Conservation (phyloP, 495 filamentous ascomycete species). For the Acidomyces sp. region DNA sequence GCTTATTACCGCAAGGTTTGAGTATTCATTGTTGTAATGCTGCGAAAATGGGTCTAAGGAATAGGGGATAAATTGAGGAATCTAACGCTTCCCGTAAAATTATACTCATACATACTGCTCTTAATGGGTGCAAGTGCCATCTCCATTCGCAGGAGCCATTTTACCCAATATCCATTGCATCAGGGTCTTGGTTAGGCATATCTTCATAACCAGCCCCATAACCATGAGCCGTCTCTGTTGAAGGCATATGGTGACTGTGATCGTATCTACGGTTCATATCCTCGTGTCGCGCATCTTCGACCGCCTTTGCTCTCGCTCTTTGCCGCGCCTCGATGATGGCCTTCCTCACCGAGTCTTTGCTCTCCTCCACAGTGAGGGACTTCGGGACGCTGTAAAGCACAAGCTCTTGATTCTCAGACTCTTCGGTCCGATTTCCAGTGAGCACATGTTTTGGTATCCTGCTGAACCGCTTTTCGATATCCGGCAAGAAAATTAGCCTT, state of each 20-base stretch:
- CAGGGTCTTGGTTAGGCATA: constrained; percentile 34
- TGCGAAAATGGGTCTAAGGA: no score
- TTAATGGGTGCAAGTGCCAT: no score
- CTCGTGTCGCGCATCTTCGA: constrained; percentile 21
- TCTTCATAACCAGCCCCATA: constrained; percentile 14
- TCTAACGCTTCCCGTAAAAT: no score
- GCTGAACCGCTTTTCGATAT: constrained; percentile 66
- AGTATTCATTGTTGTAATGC: no score
- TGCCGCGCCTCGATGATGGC: constrained; percentile 74
- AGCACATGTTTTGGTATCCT: constrained; percentile 58
- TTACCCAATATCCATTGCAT: constrained; percentile 64
- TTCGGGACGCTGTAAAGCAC: constrained; percentile 70
- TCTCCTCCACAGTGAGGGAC: constrained; percentile 60
- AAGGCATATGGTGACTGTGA: background rate
- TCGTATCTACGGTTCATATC: constrained; percentile 17
- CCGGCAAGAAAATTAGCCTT: constrained; percentile 61
- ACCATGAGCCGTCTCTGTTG: constrained; percentile 15
- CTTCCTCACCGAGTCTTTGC: constrained; percentile 69
- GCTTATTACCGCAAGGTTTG: no score
- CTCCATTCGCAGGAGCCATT: background rate
- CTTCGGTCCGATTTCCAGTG: constrained; percentile 27
- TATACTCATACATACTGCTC: no score
- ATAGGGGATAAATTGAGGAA: no score
- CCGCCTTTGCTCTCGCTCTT: constrained; percentile 40
- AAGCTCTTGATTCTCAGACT: constrained; percentile 47